These are phyloP conservation scores for Flagelloscypha sp. DNA, from an alignment of 768 basidiomycete species.

Conservation along the genomic window DNA sequence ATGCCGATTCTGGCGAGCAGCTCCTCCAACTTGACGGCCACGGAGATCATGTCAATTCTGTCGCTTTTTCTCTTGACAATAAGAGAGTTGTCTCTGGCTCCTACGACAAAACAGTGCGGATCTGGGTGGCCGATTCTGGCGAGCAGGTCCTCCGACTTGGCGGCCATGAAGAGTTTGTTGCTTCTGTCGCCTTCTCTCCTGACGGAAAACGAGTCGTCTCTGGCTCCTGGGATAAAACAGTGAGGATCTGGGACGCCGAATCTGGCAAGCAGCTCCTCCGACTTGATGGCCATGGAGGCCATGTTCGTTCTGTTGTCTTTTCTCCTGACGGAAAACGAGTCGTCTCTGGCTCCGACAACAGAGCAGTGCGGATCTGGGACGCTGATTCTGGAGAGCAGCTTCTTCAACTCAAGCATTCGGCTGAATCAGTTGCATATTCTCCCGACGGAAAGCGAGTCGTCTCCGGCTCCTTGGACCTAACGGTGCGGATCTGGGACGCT, in stretches of 20 bases:
- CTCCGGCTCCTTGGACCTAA: conserved; percentile 6
- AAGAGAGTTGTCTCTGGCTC: conserved; percentile 13
- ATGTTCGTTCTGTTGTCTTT: conserved; percentile 4
- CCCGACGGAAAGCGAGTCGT: conserved; percentile 9
- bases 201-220: conserved; percentile 14
- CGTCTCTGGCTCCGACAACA: conserved; percentile 32
- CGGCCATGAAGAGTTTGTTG: conserved; percentile 4
- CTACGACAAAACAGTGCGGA: conserved; percentile 7
- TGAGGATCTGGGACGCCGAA: conserved; percentile 15
- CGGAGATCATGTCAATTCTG: conserved; percentile 3
- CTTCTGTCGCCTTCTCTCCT: conserved; percentile 13
- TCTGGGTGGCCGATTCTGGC: conserved; percentile 14
- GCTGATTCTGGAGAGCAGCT: conserved; percentile 9
- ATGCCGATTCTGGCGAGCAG: conserved; percentile 4
- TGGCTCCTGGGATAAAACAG: conserved; percentile 12
- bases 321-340: conserved; percentile 24
- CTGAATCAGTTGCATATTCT: conserved; percentile 4
- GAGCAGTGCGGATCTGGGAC: conserved; percentile 8
- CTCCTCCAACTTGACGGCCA: not conserved
- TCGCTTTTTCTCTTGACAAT: conserved; percentile 15
- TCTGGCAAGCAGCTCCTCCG: conserved; percentile 2
- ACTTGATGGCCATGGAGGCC: conserved; percentile 5
- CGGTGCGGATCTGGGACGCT: conserved; percentile 8
- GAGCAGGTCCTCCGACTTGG: not conserved
- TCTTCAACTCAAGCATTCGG: not conserved